A percentile compares a stretch with the other conserved stretches of the same genome.
Conservation (phyloP, 495 filamentous ascomycete genomes). For the Penicillium malachiteum region DNA sequence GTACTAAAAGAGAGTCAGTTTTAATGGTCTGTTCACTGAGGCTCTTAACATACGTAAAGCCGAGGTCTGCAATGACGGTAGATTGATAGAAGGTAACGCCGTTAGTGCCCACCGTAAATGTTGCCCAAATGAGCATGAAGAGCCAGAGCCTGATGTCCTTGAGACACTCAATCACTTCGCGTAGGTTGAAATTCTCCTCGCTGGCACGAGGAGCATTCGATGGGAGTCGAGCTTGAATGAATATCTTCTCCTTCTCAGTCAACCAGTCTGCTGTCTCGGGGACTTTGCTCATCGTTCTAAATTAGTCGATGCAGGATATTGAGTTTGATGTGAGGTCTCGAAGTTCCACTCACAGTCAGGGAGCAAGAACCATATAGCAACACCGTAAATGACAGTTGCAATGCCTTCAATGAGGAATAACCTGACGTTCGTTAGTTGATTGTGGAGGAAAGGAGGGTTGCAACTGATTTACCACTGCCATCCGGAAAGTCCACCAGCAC, state of each 20-base stretch:
- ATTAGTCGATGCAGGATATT: not conserved
- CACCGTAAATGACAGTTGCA: slow-evolving; percentile 34
- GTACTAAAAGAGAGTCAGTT: slow-evolving; percentile 15
- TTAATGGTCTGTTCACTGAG: not conserved
- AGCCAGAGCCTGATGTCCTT: slow-evolving; percentile 24
- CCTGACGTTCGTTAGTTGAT: slow-evolving; percentile 11
- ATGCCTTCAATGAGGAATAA: slow-evolving; percentile 38
- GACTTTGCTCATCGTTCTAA: slow-evolving; percentile 10
- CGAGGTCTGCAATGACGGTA: slow-evolving; percentile 43
- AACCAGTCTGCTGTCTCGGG: slow-evolving; percentile 32
- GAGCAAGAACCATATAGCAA: slow-evolving; percentile 31
- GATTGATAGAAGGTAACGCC: slow-evolving; percentile 45
- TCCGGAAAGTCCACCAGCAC: slow-evolving; percentile 26
- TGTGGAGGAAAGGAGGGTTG: not conserved
- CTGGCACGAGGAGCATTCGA: slow-evolving; percentile 35
- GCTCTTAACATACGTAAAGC: slow-evolving; percentile 33
- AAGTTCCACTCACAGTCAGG: slow-evolving; percentile 27
- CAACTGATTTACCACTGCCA: slow-evolving; percentile 32
- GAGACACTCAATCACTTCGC: slow-evolving; percentile 35
- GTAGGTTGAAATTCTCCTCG: slow-evolving; percentile 33
- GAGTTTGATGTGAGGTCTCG: too few relatives aligned
- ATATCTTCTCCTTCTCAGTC: slow-evolving; percentile 40
- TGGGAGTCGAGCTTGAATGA: slow-evolving; percentile 39
- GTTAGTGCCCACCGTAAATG: slow-evolving; percentile 43
- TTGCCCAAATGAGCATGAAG: slow-evolving; percentile 38